phyloP scores from a whole-genome alignment of 202 grass and related monocot genomes.

The Tripidium arundinaceum region DNA sequence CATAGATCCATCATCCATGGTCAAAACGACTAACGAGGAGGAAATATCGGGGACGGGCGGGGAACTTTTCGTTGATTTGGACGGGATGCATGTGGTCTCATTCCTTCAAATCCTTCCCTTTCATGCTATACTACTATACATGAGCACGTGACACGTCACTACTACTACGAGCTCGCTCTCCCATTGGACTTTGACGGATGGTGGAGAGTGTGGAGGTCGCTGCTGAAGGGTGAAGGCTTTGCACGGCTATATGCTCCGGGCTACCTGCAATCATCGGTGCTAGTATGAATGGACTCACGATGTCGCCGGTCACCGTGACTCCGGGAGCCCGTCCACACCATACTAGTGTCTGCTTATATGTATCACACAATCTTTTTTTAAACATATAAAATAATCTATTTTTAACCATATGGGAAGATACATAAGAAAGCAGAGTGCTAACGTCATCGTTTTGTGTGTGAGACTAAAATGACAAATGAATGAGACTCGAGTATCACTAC shows the following conservation, averaged over 20 bases:
- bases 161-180: no score
- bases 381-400: not conserved
- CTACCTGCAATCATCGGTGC: not conserved
- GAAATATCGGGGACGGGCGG: not conserved
- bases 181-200: no score
- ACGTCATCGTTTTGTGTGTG: not conserved
- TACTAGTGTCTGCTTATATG: not conserved
- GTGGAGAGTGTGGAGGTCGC: not conserved
- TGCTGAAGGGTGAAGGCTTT: not conserved
- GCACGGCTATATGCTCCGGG: not conserved
- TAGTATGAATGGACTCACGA: not conserved
- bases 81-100: no score
- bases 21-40: not conserved
- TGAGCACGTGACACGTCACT: no score
- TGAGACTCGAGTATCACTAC: not conserved
- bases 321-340: no score
- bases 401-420: not conserved
- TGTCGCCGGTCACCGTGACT: not conserved
- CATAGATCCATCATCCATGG: not conserved
- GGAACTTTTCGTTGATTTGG: slow-evolving; percentile 35
- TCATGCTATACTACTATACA: no score
- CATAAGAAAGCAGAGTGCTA: not conserved
- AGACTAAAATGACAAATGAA: not conserved
- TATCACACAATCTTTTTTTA: not conserved
- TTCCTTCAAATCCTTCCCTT: no score